Evolutionary conservation across 345 rosid species (phyloP).

Genomic region (Euphorbia tirucalli): DNA sequence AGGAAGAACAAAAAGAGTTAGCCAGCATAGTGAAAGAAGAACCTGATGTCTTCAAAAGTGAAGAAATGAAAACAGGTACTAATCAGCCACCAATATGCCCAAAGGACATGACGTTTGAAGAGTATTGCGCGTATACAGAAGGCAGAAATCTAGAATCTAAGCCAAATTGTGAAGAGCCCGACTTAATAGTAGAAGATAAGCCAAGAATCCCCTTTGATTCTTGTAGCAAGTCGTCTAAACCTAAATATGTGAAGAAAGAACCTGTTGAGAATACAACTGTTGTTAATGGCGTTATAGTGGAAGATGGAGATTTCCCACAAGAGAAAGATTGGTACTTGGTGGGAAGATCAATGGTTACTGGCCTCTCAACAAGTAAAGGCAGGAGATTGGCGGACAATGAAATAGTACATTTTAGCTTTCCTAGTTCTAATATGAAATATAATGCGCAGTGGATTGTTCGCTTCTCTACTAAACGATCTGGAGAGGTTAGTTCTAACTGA

Average conservation of each 20-base stretch:
- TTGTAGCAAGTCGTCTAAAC: background rate
- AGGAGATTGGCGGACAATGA: slow-evolving; percentile 51
- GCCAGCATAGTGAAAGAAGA: background rate
- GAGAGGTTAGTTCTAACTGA: slow-evolving; percentile 40
- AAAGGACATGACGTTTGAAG: background rate
- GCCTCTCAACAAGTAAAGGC: slow-evolving; percentile 56
- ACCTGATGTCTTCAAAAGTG: background rate
- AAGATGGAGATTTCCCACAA: slow-evolving; percentile 47
- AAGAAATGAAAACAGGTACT: background rate
- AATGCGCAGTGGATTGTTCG: slow-evolving; percentile 51
- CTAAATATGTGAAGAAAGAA: slow-evolving; percentile 18
- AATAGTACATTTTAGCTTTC: slow-evolving; percentile 46
- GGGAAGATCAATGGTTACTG: slow-evolving; percentile 55
- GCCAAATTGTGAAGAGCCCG: background rate
- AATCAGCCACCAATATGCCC: background rate
- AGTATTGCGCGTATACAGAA: background rate
- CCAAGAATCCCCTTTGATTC: background rate
- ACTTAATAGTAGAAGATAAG: background rate
- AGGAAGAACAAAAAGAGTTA: background rate
- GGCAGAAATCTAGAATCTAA: background rate
- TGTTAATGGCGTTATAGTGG: slow-evolving; percentile 30
- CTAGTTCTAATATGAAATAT: slow-evolving; percentile 12
- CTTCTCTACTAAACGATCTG: slow-evolving; percentile 52
- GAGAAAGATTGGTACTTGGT: slow-evolving; percentile 56
- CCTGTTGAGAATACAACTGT: slow-evolving; percentile 20